Evolutionary conservation across 2,329 filamentous ascomycete genomes (phyloP).

Genomic region (Metarhizium guizhouense): DNA sequence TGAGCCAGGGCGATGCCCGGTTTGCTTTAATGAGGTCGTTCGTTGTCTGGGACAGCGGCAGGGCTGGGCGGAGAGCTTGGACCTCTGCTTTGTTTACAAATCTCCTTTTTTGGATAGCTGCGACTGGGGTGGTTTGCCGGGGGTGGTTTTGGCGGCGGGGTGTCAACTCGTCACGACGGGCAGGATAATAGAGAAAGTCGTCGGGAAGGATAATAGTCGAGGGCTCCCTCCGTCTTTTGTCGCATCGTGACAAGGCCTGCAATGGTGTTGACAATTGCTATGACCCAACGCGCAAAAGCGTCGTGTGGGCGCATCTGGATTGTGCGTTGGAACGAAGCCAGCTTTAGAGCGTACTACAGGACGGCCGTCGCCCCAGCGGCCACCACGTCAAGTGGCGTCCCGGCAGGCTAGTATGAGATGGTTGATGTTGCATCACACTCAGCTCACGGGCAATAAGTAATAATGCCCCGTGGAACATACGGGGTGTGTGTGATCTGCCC

Average conservation of each 20-base stretch:
- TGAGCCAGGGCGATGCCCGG: slow-evolving; percentile 3
- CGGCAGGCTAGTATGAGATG: neutral
- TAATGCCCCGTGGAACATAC: too few species aligned
- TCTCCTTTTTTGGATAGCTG: slow-evolving; percentile 28
- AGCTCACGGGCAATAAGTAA: neutral
- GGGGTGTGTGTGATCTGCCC: too few species aligned
- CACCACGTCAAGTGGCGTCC: neutral
- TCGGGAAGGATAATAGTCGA: slow-evolving; percentile 3
- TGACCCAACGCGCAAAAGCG: neutral
- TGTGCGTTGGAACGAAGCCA: slow-evolving; percentile 1
- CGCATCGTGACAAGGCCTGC: slow-evolving; percentile 13
- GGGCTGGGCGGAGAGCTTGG: slow-evolving; percentile 18
- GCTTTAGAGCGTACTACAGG: neutral
- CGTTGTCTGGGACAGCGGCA: slow-evolving; percentile 28
- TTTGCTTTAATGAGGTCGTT: slow-evolving; percentile 8
- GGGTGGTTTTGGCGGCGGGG: slow-evolving; percentile 3
- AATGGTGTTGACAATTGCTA: slow-evolving; percentile 9
- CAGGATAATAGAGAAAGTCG: slow-evolving; percentile 5
- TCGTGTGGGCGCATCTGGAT: neutral
- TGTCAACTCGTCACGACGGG: neutral
- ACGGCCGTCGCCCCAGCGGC: neutral
- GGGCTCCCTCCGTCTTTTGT: slow-evolving; percentile 9
- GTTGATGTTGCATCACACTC: neutral
- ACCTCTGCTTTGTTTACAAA: slow-evolving; percentile 30
- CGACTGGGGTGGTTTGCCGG: slow-evolving; percentile 10